These are phyloP conservation scores for Metarhizium humberi DNA, from an alignment of 2,329 filamentous ascomycete species.

Conservation along the genomic window DNA sequence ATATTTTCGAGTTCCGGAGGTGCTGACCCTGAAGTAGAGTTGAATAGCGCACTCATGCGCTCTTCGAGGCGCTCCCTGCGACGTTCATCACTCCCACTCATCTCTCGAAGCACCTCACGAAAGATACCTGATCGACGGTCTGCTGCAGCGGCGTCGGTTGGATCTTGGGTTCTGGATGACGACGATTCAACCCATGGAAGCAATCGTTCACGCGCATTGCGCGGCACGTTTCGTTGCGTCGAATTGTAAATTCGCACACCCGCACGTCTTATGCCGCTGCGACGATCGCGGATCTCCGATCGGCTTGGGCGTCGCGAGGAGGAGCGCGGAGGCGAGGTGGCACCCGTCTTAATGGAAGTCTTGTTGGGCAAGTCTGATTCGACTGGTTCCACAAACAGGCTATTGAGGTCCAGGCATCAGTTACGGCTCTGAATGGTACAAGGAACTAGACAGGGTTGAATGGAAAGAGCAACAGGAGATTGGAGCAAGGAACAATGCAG, in stretches of 20 bases:
- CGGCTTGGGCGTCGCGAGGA: conserved; percentile 30
- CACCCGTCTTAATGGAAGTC: conserved; percentile 18
- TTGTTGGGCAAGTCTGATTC: conserved; percentile 33
- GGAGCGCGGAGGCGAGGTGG: conserved; percentile 25
- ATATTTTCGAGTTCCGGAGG: conserved; percentile 8
- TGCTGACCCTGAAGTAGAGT: conserved; percentile 3
- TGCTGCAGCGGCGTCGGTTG: background rate
- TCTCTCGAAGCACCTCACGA: conserved; percentile 7
- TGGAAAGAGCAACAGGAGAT: conserved; percentile 1
- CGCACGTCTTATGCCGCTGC: conserved; percentile 12
- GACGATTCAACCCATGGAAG: conserved; percentile 15
- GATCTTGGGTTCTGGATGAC: conserved; percentile 6
- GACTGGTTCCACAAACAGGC: conserved; percentile 36
- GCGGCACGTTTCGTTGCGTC: conserved; percentile 14
- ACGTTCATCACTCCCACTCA: conserved; percentile 14
- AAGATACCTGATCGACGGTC: conserved; percentile 1
- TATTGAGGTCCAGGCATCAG: conserved; percentile 16
- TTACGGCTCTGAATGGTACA: background rate
- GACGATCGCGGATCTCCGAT: conserved; percentile 21
- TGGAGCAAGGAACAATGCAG: conserved; percentile 6
- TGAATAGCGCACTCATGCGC: conserved; percentile 16
- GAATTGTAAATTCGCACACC: conserved; percentile 18
- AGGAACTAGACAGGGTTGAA: background rate
- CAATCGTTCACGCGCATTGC: conserved; percentile 8
- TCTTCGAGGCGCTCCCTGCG: conserved; percentile 18